A percentile compares a stretch with the other conserved stretches of the same genome.
phyloP scores from a whole-genome alignment of 2,329 filamentous ascomycete genomes.

The Cladosporium sp. region DNA sequence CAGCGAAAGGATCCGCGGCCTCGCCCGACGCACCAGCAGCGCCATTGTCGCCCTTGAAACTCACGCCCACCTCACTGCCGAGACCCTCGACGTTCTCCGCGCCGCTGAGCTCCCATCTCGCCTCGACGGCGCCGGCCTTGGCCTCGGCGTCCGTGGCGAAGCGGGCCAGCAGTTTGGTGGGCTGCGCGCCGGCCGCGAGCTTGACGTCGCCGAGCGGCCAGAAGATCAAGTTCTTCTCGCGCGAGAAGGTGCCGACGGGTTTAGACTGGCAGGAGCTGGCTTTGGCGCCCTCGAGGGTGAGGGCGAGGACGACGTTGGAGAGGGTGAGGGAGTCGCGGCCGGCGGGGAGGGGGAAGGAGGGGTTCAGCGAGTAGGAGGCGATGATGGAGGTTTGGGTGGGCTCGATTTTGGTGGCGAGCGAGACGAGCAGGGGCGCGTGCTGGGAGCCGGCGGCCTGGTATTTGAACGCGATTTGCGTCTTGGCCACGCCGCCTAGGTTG shows the following conservation, averaged over 20 bases:
- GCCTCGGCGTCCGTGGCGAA: slow-evolving; percentile 71
- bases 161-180: slow-evolving; percentile 76
- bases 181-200: slow-evolving; percentile 51
- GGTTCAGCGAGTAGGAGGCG: slow-evolving; percentile 80
- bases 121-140: slow-evolving; percentile 73
- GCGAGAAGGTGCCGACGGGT: slow-evolving; percentile 72
- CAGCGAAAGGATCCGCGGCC: slow-evolving; percentile 66
- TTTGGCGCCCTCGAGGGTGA: slow-evolving; percentile 62
- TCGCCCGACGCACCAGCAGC: slow-evolving; percentile 34
- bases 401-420: slow-evolving; percentile 77
- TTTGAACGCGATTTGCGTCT: slow-evolving; percentile 79
- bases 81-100: slow-evolving; percentile 42
- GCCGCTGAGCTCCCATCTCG: slow-evolving; percentile 68
- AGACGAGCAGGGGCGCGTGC: slow-evolving; percentile 66
- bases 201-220: slow-evolving; percentile 77
- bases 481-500: slow-evolving; percentile 64
- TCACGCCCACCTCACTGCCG: slow-evolving; percentile 61
- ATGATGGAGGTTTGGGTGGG: slow-evolving; percentile 82
- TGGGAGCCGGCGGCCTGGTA: slow-evolving; percentile 65
- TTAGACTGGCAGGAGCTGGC: slow-evolving; percentile 70
- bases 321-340: slow-evolving; percentile 47
- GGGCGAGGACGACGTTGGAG: slow-evolving; percentile 71
- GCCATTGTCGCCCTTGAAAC: slow-evolving; percentile 39
- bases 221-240: slow-evolving; percentile 72
- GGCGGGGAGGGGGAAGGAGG: slow-evolving; percentile 52